Evolutionary conservation across 331 rosid species (phyloP).

Genomic region (Pyracantha coccinea): DNA sequence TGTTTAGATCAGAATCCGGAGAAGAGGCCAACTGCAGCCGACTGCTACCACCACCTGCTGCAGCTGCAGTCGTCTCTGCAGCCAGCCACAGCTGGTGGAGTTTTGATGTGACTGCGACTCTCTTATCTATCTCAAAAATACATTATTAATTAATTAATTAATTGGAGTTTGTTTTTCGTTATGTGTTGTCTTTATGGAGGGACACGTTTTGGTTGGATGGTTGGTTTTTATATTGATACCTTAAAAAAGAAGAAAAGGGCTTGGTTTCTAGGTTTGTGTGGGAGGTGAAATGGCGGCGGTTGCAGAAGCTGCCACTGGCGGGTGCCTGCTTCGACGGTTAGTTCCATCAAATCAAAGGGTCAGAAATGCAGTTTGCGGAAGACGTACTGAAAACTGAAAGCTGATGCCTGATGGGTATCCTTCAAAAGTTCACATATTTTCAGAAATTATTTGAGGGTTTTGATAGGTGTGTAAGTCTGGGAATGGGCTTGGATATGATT

Average conservation of each 20-base stretch:
- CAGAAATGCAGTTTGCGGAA: background rate
- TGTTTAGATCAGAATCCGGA: slow-evolving; percentile 89
- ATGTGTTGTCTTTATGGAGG: background rate
- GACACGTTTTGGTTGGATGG: too few species aligned
- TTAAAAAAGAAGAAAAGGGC: background rate
- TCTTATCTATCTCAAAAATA: background rate
- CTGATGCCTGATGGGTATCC: background rate
- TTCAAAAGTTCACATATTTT: background rate
- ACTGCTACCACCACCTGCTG: slow-evolving; percentile 90
- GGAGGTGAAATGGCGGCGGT: slow-evolving; percentile 49
- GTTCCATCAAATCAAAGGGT: slow-evolving; percentile 27
- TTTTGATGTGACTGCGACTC: slow-evolving; percentile 54
- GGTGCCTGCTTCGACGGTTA: background rate
- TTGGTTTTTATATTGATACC: background rate
- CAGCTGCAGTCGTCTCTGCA: slow-evolving; percentile 73
- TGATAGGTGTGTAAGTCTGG: background rate
- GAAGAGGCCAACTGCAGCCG: slow-evolving; percentile 90
- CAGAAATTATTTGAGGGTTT: background rate
- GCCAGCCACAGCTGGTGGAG: slow-evolving; percentile 28
- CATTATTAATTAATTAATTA: background rate
- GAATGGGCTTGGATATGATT: background rate
- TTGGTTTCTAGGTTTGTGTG: background rate
- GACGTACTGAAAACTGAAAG: background rate
- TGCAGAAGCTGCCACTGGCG: background rate
- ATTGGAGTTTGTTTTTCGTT: background rate